A percentile compares a stretch with the other conserved stretches of the same genome.
Evolutionary conservation across 352 stramenopile genomes (phyloP).

Genomic region (Blastocystis sp.): DNA sequence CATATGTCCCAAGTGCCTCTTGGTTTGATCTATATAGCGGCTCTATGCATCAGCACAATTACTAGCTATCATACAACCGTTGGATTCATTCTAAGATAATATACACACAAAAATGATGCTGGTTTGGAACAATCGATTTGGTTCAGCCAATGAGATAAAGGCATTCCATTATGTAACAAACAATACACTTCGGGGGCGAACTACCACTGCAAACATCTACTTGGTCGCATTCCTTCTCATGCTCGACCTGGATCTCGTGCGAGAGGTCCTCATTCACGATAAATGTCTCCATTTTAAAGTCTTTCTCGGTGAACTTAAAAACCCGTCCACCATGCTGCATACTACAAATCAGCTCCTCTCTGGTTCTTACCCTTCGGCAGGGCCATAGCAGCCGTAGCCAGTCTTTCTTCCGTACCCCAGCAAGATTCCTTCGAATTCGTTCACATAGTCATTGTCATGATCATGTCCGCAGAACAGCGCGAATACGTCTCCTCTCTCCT

Average conservation of each 20-base stretch:
- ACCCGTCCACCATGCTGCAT: conserved; percentile 31
- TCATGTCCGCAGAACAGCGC: conserved; percentile 51
- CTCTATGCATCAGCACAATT: background rate
- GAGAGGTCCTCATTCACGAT: conserved; percentile 28
- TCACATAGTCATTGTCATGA: conserved; percentile 53
- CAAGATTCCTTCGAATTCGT: conserved; percentile 50
- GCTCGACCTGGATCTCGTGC: conserved; percentile 2
- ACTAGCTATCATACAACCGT: background rate
- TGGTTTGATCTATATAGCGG: conserved; percentile 22
- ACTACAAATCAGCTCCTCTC: background rate
- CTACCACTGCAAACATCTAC: conserved; percentile 12
- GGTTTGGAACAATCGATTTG: background rate
- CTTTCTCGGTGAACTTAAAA: background rate
- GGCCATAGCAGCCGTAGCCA: conserved; percentile 54
- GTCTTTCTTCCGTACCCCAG: conserved; percentile 53
- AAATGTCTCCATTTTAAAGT: conserved; percentile 20
- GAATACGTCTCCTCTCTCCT: conserved; percentile 44
- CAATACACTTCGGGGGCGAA: background rate
- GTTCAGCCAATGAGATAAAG: background rate
- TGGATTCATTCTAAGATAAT: background rate
- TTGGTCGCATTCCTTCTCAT: background rate
- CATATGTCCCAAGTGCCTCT: background rate
- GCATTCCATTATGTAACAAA: conserved; percentile 1
- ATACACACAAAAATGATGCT: background rate
- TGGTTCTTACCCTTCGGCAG: background rate